Conservation (phyloP, 768 basidiomycete genomes). For the Lactarius pseudohatsudake region DNA sequence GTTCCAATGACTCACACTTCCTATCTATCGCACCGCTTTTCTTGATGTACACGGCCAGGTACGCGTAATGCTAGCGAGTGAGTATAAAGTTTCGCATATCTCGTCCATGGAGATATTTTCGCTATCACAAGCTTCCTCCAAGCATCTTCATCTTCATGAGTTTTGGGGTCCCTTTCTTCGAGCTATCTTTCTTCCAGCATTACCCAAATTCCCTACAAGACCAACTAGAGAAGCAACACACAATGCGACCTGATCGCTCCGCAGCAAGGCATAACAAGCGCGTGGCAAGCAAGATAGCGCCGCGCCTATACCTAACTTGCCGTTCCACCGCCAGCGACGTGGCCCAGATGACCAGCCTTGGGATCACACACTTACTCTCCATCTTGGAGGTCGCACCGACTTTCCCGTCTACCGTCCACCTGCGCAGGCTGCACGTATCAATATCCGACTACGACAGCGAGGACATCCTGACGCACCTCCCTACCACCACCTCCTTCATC, state of each 20-base stretch:
- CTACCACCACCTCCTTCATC: conserved; percentile 54
- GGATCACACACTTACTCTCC: conserved; percentile 74
- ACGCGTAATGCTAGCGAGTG: neutral
- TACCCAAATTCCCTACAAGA: conserved; percentile 1
- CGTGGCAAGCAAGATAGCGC: conserved; percentile 39
- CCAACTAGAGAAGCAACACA: neutral
- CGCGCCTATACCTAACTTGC: conserved; percentile 64
- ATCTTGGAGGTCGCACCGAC: conserved; percentile 53
- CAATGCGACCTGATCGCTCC: conserved; percentile 6
- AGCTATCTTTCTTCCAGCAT: neutral
- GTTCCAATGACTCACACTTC: neutral
- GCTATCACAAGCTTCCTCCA: neutral
- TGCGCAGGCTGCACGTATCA: conserved; percentile 53
- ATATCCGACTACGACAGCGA: conserved; percentile 43
- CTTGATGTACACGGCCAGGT: neutral
- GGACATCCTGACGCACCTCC: conserved; percentile 49
- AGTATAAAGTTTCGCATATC: conserved; percentile 1
- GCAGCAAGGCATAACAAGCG: conserved; percentile 16
- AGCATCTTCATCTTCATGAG: neutral
- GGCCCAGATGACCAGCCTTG: conserved; percentile 50
- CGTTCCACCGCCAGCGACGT: conserved; percentile 53
- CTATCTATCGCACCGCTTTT: conserved; percentile 1
- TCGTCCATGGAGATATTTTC: neutral
- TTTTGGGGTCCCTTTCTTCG: conserved; percentile 1
- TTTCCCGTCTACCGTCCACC: conserved; percentile 40